Conservation (phyloP, 1,139 yeast genomes). For the Sugiyamaella japonica region DNA sequence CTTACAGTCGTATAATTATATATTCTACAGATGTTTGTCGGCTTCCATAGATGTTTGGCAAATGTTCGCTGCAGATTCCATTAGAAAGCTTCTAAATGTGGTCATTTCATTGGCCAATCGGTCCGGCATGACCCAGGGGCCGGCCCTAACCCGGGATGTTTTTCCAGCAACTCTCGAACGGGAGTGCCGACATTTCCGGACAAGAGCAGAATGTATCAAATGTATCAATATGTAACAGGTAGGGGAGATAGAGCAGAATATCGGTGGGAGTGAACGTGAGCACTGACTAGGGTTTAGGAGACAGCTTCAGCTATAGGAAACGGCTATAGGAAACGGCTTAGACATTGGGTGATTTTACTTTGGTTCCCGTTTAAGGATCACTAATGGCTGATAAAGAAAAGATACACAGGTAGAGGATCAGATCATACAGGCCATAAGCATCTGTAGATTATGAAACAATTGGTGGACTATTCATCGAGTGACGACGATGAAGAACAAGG, state of each 20-base stretch:
- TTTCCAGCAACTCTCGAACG: too few species aligned
- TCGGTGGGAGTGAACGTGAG: too few species aligned
- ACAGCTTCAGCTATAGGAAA: too few species aligned
- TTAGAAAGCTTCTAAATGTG: background rate
- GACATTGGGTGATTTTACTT: too few species aligned
- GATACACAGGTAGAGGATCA: too few species aligned
- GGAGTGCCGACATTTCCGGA: background rate
- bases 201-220: background rate
- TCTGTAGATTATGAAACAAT: background rate
- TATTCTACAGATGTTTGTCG: too few species aligned
- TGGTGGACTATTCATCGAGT: constrained; percentile 26
- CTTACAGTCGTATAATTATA: too few species aligned
- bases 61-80: background rate
- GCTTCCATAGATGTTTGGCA: background rate
- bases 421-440: background rate
- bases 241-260: background rate
- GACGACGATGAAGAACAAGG: constrained; percentile 13
- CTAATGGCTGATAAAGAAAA: too few species aligned
- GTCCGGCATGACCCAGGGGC: background rate
- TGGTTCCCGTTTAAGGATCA: too few species aligned
- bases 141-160: background rate
- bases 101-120: constrained; percentile 1
- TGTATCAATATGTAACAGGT: background rate
- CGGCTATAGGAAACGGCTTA: too few species aligned
- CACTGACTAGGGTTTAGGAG: too few species aligned